Conservation (phyloP, 768 basidiomycete genomes). For the Xerocomellus chrysenteron region DNA sequence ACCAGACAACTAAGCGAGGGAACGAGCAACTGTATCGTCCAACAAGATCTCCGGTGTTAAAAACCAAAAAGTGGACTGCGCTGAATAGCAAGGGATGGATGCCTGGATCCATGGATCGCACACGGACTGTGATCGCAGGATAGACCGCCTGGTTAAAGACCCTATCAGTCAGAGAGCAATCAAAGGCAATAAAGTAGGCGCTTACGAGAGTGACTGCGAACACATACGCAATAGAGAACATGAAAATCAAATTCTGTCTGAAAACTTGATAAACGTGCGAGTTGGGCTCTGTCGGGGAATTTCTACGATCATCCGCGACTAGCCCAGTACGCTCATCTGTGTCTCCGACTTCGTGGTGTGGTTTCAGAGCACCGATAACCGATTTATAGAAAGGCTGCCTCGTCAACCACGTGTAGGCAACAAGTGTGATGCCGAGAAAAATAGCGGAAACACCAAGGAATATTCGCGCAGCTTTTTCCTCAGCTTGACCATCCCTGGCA, state of each 20-base stretch:
- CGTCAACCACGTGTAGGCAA: constrained; percentile 56
- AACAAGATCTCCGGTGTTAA: constrained; percentile 68
- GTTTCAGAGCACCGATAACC: constrained; percentile 50
- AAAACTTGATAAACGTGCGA: constrained; percentile 51
- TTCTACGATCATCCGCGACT: constrained; percentile 31
- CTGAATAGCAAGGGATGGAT: constrained; percentile 84
- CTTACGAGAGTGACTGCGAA: constrained; percentile 80
- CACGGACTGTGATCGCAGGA: constrained; percentile 81
- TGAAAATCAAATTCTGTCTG: constrained; percentile 64
- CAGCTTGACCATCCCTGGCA: constrained; percentile 44
- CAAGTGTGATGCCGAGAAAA: constrained; percentile 56
- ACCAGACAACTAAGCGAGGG: constrained; percentile 67
- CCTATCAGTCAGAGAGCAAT: constrained; percentile 3
- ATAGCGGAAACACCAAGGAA: constrained; percentile 73
- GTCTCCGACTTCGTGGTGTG: constrained; percentile 23
- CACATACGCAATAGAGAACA: constrained; percentile 71
- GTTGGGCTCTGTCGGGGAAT: constrained; percentile 35
- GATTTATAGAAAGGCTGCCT: constrained; percentile 58
- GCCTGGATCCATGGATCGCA: constrained; percentile 60
- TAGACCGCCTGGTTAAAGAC: constrained; percentile 64
- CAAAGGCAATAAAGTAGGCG: neutral
- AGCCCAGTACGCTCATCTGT: constrained; percentile 34
- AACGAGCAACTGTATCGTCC: constrained; percentile 73
- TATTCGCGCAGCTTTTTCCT: constrained; percentile 65
- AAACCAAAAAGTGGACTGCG: constrained; percentile 73